Evolutionary conservation across 108 stramenopile genomes (phyloP), one percentile per base, ranked within the genome.

Genomic region (Tribonema minus): DNA sequence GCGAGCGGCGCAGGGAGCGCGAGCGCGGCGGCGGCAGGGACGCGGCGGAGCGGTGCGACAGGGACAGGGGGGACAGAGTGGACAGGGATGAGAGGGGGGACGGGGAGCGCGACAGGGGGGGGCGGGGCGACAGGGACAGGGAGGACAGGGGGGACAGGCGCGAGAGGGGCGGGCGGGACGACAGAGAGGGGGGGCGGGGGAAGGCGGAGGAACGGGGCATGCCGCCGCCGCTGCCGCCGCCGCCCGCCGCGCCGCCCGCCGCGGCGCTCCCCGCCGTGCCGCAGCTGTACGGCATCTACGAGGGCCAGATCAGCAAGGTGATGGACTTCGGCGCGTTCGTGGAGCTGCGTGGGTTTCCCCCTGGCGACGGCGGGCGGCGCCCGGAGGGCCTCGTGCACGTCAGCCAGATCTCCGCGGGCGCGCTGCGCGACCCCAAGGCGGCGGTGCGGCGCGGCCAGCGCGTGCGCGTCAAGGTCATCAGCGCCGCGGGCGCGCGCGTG

Each of bases 251-350:
- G 20, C 46, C 46, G 9, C 46, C 40, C 64, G 15, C 30, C 33
- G 32, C 41, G 58, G 32, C 31, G 72, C 27, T 31, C 20, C 36
- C 31, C 27, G 39, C 62, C 26, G 82, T 82, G 37, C 86, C 87
- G 20, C 35, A 90, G 75, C 81, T 93, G 29, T 89, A 94, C 82
- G 66, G 85, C 32, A 94, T 98, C 68, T 93, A 92, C 67, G 80
- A 74, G 25, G 97, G 95, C 30, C 79, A 67, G 0, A 90, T 96
- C 0, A 67, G 65, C n/a, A n/a, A 92, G 71, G 87, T 94, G 2
- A 83, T 92, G 58, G 95, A 98, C 72, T 95, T 93, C 86, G 97
- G 97, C 25, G 85, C 92, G 46, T 89, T 92, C 61, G 93, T 98
- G 5, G 91, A 89, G 62, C 74, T 95, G 4, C 30, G 71, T 30